These are phyloP conservation scores for Globisporangium ultimum DNA, from an alignment of 352 stramenopile genomes.

Conservation along the genomic window DNA sequence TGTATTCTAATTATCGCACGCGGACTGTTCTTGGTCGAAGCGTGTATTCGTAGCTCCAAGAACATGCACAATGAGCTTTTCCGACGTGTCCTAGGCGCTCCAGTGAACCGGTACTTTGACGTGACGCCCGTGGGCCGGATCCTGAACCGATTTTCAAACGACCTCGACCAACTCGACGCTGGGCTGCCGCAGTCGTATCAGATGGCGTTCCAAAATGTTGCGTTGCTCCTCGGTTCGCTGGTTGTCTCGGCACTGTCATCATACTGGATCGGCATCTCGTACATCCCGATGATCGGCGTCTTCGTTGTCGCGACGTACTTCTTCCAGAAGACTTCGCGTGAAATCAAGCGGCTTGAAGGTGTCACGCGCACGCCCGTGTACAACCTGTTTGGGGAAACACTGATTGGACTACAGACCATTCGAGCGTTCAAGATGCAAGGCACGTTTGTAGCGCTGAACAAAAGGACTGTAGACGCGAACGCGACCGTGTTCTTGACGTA, in stretches of 20 bases:
- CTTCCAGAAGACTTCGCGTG: constrained; percentile 72
- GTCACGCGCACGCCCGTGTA: constrained; percentile 23
- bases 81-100: too few species aligned
- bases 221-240: neutral
- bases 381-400: too few species aligned
- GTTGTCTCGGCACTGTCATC: too few species aligned
- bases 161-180: constrained; percentile 41
- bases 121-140: too few species aligned
- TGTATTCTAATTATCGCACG: constrained; percentile 14
- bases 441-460: too few species aligned
- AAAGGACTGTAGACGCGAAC: too few species aligned
- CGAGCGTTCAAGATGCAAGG: too few species aligned
- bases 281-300: constrained; percentile 41
- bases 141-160: neutral
- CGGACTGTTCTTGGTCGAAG: constrained; percentile 10
- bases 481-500: too few species aligned
- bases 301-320: constrained; percentile 59
- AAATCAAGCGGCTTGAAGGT: constrained; percentile 92
- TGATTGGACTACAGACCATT: too few species aligned
- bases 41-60: too few species aligned
- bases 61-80: too few species aligned
- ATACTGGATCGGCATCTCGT: constrained; percentile 14
- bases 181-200: constrained; percentile 32
- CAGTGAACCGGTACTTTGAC: too few species aligned
- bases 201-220: constrained; percentile 19